Evolutionary conservation across 2,329 filamentous ascomycete genomes (phyloP).

Genomic region (Penicillium sp.): DNA sequence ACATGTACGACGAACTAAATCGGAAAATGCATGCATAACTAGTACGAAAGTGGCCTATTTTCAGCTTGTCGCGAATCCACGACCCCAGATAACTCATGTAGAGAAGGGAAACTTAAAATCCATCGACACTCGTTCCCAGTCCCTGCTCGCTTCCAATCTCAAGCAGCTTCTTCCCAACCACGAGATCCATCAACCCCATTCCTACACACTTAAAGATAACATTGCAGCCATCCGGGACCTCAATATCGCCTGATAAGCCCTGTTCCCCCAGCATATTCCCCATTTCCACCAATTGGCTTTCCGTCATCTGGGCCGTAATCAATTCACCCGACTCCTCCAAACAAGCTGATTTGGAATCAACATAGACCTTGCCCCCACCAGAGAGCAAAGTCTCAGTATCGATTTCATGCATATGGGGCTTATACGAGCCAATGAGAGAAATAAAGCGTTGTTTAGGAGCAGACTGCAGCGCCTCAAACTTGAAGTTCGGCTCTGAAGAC

Average conservation of each 20-base stretch:
- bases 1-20: too few relatives aligned
- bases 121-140: slow-evolving; percentile 38
- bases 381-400: slow-evolving; percentile 47
- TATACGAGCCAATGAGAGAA: slow-evolving; percentile 56
- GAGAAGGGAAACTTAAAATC: slow-evolving; percentile 29
- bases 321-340: slow-evolving; percentile 50
- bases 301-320: slow-evolving; percentile 40
- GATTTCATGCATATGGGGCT: slow-evolving; percentile 55
- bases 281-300: slow-evolving; percentile 44
- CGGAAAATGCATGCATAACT: neutral
- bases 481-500: slow-evolving; percentile 46
- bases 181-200: slow-evolving; percentile 53
- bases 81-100: neutral
- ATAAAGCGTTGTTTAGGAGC: slow-evolving; percentile 46
- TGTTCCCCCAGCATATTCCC: slow-evolving; percentile 37
- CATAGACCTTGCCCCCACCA: slow-evolving; percentile 67
- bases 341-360: slow-evolving; percentile 56
- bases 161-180: slow-evolving; percentile 45
- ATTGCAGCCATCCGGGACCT: slow-evolving; percentile 35
- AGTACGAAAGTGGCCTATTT: neutral
- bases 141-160: slow-evolving; percentile 34
- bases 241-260: slow-evolving; percentile 18
- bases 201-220: slow-evolving; percentile 55
- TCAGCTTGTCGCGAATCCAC: too few relatives aligned
- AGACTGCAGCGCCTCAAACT: slow-evolving; percentile 35